Evolutionary conservation across 73 alveolate species (phyloP).

Genomic region (Stentor coeruleus): DNA sequence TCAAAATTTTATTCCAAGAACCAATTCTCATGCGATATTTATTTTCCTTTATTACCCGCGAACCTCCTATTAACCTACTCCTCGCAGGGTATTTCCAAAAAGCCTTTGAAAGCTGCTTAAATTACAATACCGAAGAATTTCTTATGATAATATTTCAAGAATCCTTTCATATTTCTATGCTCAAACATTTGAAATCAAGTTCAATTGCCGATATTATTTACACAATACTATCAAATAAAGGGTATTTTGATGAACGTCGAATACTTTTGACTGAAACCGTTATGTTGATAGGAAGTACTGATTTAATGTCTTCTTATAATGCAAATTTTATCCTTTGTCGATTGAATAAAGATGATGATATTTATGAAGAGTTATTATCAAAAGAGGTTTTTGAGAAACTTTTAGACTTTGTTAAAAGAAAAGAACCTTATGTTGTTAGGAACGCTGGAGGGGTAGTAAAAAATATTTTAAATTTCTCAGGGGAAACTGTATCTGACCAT

Average conservation of each 20-base stretch:
- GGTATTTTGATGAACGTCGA: too few relatives aligned
- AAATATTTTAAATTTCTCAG: neutral
- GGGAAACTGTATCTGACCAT: neutral
- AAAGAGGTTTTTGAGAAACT: neutral
- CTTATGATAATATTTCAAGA: neutral
- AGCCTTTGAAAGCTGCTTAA: slow-evolving; percentile 1
- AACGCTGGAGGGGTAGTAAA: neutral
- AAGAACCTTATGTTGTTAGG: neutral
- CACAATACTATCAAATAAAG: neutral
- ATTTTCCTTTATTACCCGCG: neutral
- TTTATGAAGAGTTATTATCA: too few relatives aligned
- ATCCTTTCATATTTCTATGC: neutral
- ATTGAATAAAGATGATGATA: neutral
- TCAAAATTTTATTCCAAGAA: neutral
- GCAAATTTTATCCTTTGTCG: neutral
- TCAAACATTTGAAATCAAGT: neutral
- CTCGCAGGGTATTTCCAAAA: slow-evolving; percentile 14
- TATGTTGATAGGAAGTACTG: neutral
- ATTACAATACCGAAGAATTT: neutral
- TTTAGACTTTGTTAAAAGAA: neutral
- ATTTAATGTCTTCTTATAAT: neutral
- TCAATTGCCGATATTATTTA: neutral
- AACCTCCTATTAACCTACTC: neutral
- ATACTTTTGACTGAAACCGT: neutral
- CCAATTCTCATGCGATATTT: neutral